Percentiles rank a stretch among this genome's conserved stretches.
These are phyloP conservation scores for Pseudognaphalium luteoalbum DNA, from an alignment of 129 eudicot species.

Conservation along the genomic window DNA sequence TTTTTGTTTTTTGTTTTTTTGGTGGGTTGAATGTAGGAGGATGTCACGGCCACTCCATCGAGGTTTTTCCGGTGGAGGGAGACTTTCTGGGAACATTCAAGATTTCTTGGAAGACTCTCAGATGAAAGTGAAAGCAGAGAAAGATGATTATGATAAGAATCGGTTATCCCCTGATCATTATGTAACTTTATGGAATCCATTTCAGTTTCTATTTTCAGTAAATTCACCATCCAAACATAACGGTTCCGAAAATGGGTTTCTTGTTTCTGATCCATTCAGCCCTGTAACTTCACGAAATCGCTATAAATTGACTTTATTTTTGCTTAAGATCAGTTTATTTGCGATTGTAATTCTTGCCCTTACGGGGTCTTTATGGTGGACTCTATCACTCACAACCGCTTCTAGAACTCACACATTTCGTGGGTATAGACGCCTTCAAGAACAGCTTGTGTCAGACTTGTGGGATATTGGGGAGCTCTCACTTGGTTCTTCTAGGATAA, in stretches of 20 bases:
- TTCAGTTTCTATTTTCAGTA: constrained; percentile 44
- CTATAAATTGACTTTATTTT: constrained; percentile 54
- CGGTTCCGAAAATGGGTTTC: constrained; percentile 54
- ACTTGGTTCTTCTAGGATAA: constrained; percentile 52
- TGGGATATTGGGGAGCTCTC: constrained; percentile 86
- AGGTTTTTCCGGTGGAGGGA: constrained; percentile 70
- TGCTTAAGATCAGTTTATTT: constrained; percentile 76
- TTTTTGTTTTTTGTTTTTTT: no score
- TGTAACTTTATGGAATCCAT: constrained; percentile 56
- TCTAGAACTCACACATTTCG: constrained; percentile 68
- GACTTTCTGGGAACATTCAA: constrained; percentile 53
- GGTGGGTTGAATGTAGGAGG: constrained; percentile 43
- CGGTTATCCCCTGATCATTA: constrained; percentile 45
- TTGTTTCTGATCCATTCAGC: constrained; percentile 54
- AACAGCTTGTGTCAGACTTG: constrained; percentile 87
- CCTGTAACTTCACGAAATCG: constrained; percentile 59
- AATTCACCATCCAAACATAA: constrained; percentile 51
- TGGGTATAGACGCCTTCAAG: constrained; percentile 88
- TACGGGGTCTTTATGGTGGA: constrained; percentile 97
- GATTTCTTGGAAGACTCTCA: constrained; percentile 82
- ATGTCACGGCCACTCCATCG: constrained; percentile 95
- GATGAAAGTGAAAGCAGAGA: constrained; percentile 71
- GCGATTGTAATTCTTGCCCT: constrained; percentile 76
- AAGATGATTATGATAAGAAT: constrained; percentile 61
- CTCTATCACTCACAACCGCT: constrained; percentile 60